phyloP scores from a whole-genome alignment of 257 asterid genomes.

The Plantago major region DNA sequence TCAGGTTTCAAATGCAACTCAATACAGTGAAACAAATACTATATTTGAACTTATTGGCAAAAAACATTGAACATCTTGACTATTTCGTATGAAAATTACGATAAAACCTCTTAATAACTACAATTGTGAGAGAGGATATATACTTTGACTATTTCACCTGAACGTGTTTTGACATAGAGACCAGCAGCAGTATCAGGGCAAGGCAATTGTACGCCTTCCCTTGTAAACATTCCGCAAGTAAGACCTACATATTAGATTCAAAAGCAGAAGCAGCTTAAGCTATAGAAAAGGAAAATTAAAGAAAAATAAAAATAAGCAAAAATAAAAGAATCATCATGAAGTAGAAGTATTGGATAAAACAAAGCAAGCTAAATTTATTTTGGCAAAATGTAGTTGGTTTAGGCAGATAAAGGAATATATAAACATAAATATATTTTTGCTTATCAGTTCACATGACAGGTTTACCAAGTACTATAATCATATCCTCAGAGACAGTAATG shows the following conservation, averaged over 20 bases:
- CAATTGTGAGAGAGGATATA: conserved; percentile 34
- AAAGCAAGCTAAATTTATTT: background rate
- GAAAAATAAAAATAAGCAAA: too few relatives aligned
- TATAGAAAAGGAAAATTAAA: conserved; percentile 15
- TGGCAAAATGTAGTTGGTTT: too few relatives aligned
- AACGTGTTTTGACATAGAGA: conserved; percentile 76
- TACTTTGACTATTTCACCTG: conserved; percentile 85
- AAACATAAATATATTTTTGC: too few relatives aligned
- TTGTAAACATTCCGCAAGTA: conserved; percentile 68
- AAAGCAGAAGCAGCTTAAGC: background rate
- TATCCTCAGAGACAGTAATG: background rate
- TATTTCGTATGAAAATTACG: conserved; percentile 11
- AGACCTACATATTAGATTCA: conserved; percentile 57
- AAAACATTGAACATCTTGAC: background rate
- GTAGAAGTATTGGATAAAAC: background rate
- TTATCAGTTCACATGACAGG: background rate
- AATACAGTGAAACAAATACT: conserved; percentile 1
- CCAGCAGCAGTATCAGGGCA: conserved; percentile 84
- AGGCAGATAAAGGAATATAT: too few relatives aligned
- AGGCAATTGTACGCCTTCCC: conserved; percentile 53
- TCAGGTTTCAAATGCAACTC: conserved; percentile 10
- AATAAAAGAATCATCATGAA: background rate
- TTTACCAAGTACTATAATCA: conserved; percentile 2
- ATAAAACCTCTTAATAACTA: conserved; percentile 15
- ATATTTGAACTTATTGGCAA: background rate